These are phyloP conservation scores for Morella rubra DNA, from an alignment of 306 rosid species.

Conservation along the genomic window DNA sequence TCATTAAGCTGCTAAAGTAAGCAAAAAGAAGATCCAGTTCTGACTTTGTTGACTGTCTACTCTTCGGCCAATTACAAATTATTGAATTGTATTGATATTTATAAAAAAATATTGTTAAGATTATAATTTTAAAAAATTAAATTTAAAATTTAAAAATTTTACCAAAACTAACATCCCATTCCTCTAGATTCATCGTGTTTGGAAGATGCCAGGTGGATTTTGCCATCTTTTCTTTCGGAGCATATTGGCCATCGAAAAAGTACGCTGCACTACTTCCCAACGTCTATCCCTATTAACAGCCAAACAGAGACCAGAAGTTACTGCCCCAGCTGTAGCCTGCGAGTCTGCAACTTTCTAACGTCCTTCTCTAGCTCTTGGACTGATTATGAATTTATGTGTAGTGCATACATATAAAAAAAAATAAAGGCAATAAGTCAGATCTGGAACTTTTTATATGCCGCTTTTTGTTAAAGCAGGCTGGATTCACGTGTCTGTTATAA, in stretches of 20 bases:
- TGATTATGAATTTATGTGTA: neutral
- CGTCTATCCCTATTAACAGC: neutral
- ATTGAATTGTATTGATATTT: too few relatives aligned
- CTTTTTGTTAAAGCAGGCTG: conserved; percentile 35
- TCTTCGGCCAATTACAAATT: too few relatives aligned
- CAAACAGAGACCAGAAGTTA: neutral
- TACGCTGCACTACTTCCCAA: neutral
- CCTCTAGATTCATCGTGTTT: conserved; percentile 15
- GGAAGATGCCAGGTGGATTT: conserved; percentile 8
- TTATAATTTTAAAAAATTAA: too few relatives aligned
- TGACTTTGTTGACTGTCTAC: neutral
- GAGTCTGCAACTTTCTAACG: conserved; percentile 3
- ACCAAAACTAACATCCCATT: too few relatives aligned
- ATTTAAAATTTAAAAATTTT: too few relatives aligned
- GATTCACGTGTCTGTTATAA: conserved; percentile 44
- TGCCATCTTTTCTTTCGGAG: too few relatives aligned
- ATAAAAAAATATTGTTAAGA: too few relatives aligned
- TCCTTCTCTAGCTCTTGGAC: conserved; percentile 14
- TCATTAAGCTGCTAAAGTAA: neutral
- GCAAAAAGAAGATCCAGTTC: conserved; percentile 16
- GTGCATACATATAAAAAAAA: conserved; percentile 9
- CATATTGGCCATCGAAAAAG: neutral
- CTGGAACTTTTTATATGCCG: conserved; percentile 15
- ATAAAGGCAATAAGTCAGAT: conserved; percentile 25
- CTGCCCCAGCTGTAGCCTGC: conserved; percentile 14